phyloP scores from a whole-genome alignment of 1,284 basidiomycete genomes.

The Moesziomyces sp. region DNA sequence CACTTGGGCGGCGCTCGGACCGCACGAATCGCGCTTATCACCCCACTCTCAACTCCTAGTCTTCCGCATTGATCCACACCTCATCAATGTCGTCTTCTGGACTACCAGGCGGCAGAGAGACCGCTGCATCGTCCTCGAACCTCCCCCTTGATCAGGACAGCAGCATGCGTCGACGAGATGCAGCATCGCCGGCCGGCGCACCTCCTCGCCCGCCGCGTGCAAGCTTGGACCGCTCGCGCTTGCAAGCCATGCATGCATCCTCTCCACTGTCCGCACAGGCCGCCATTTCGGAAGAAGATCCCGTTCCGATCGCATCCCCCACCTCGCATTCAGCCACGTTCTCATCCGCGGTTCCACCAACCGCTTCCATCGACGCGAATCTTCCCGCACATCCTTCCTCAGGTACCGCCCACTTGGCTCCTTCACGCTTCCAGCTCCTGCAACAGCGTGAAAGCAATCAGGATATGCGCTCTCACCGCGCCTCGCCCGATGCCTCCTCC shows the following conservation, averaged over 20 bases:
- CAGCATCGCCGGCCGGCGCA: background rate
- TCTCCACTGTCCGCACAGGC: background rate
- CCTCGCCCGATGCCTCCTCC: background rate
- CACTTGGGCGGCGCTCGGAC: too few relatives aligned
- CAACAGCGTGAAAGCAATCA: background rate
- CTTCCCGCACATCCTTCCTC: background rate
- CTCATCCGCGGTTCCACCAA: background rate
- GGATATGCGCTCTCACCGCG: background rate
- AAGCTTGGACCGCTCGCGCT: constrained; percentile 23
- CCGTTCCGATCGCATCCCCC: background rate
- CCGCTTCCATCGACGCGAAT: background rate
- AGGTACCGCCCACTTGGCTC: background rate
- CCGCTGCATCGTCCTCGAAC: background rate
- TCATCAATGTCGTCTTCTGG: too few relatives aligned
- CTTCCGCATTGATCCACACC: too few relatives aligned
- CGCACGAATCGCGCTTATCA: too few relatives aligned
- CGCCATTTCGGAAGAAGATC: background rate
- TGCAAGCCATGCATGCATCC: background rate
- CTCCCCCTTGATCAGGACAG: background rate
- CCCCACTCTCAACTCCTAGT: too few relatives aligned
- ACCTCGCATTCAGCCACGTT: constrained; percentile 1
- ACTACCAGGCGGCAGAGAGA: too few relatives aligned
- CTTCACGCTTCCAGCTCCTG: background rate
- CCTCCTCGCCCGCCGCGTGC: constrained; percentile 14
- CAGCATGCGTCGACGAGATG: background rate